Base-by-base conservation (phyloP, 2,329 filamentous ascomycete genomes). In the Fusarium annulatum region DNA sequence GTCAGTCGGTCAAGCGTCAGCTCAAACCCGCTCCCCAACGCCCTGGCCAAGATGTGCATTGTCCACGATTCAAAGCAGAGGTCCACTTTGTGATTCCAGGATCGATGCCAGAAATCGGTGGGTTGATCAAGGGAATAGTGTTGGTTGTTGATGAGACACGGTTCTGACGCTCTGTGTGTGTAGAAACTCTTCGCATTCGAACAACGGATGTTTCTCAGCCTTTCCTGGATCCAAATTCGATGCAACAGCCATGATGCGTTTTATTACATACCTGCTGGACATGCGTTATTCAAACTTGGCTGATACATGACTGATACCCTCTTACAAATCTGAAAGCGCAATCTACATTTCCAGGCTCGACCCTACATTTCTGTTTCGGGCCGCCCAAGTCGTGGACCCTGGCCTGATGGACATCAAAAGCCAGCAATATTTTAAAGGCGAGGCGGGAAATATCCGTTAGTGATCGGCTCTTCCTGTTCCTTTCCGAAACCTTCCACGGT, bases 151-250 rank as follows among this genome's bases (percentile, higher is more conserved):
- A 23, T 38, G 52, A 55, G 43, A 15, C 18, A 11, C 16, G 18
- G 34, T 58, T 49, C 64, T 62, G 18, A 69, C 53, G 30, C 56
- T 64, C 42, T 30, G 21, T 19, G 51, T 21, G 15, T 28, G 14
- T 36, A 82, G 80, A 78, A 26, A 61, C 70, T 42, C 36, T 79
- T 10, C 75, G 64, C 33, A 76, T 83, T 66, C 77, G 80, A 56
- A 79, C 77, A 21, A 61, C 72, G 11, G 72, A 76, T 15, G 74
- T 78, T 23, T 65, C 80, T 14, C 81, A 83, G 61, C 82, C 82
- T 9, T 83, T 84, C 46, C 72, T 84, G 12, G 78, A 84, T 43
- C 80, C 80, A 15, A 69, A 74, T 26, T 71, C 70, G 38, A 69
- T 77, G 63, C 71, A 69, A 57, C 62, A 49, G 52, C 21, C 57